Conservation (phyloP, 208 protist genomes). For the Endotrypanum monterogeii region DNA sequence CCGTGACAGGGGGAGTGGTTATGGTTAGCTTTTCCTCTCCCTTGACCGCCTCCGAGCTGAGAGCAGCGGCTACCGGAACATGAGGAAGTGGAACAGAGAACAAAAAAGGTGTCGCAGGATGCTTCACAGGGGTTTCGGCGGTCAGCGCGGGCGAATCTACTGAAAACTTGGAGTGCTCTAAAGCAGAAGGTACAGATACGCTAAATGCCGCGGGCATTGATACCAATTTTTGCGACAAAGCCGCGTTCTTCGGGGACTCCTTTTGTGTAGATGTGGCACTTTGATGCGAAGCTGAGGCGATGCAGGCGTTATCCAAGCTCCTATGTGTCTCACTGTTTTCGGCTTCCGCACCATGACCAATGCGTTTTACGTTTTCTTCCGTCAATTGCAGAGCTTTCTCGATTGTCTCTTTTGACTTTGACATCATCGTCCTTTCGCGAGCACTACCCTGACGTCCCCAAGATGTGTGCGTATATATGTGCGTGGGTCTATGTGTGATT, state of each 20-base stretch:
- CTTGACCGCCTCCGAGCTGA: background rate
- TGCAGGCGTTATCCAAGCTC: too few relatives aligned
- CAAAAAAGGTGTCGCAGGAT: background rate
- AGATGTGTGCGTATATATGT: too few relatives aligned
- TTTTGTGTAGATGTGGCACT: background rate
- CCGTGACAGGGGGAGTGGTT: background rate
- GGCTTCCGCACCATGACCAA: conserved; percentile 4
- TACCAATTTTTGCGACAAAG: background rate
- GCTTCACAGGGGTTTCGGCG: background rate
- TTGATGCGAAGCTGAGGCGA: background rate
- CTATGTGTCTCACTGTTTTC: background rate
- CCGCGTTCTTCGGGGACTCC: conserved; percentile 1
- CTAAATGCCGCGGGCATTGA: background rate
- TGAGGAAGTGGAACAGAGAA: background rate
- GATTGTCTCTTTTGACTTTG: too few relatives aligned
- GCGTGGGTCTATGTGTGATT: too few relatives aligned
- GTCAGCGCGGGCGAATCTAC: background rate
- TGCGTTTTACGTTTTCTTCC: too few relatives aligned
- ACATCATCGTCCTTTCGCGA: too few relatives aligned
- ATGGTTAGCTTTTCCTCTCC: background rate
- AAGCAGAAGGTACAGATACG: background rate
- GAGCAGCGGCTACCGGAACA: background rate
- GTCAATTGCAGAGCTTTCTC: too few relatives aligned
- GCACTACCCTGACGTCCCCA: too few relatives aligned
- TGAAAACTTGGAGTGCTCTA: background rate